Evolutionary conservation across 1,284 basidiomycete genomes (phyloP), one percentile per base, ranked within the genome.

Genomic region (Golubevia pallescens): DNA sequence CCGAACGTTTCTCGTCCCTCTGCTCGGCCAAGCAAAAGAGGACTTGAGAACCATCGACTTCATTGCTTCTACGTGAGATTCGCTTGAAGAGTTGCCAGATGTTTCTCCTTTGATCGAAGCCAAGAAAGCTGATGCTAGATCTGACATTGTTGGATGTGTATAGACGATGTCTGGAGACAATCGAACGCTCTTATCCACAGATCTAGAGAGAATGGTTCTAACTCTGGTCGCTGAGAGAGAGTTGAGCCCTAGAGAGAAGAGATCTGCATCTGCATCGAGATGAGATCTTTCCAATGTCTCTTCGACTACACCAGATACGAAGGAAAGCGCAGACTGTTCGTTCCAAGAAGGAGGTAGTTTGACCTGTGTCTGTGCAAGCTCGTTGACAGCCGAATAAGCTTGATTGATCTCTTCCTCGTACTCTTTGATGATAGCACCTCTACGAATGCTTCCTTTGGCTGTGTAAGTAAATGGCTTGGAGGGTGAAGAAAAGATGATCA

Each of bases 201-300:
- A 87, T 19, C 80, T 80, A 3, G 86, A 42, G 34, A 88, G 51
- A 1, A 86, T 72, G 73, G 87, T 88, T 13, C 87, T 82, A 54
- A 88, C 87, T 76, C 84, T 87, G 0, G 86, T 87, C 4, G 87
- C 84, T 69, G 87, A 86, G 10, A 88, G 70, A 73, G 87, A 87
- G 55, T 16, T 21, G 5, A 60, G 57, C 19, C 13, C 58, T 57
- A 7, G 21, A 8, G 52, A 20, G 20, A 21, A 28, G 14, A 16
- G 38, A 8, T 73, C n/a, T 58, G 88, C 88, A 87, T 88, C 2
- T 42, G 8, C 19, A 71, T 58, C 6, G 16, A 24, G 42, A 48
- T 6, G 16, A 38, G 51, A 13, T 32, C 58, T 19, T 66, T 65
- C 60, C 72, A 65, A n/a, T 62, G 63, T 20, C 32, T 34, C 34